Conservation (phyloP, 2,329 filamentous ascomycete genomes). For the Exophiala lecanii-corni region DNA sequence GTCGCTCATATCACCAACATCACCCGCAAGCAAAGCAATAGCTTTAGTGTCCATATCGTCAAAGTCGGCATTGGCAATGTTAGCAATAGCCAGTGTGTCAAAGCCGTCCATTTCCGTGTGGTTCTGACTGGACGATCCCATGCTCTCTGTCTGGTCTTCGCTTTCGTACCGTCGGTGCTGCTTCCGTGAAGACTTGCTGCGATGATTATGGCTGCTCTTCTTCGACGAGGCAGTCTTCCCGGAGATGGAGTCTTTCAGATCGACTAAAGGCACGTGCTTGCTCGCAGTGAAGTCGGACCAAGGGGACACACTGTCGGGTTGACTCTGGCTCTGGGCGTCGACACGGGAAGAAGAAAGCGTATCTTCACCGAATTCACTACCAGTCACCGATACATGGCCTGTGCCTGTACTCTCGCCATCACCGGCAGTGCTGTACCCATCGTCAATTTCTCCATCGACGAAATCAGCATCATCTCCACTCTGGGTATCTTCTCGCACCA, state of each 20-base stretch:
- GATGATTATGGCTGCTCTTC: slow-evolving; percentile 17
- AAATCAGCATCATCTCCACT: slow-evolving; percentile 63
- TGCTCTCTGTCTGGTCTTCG: slow-evolving; percentile 19
- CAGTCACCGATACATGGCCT: slow-evolving; percentile 60
- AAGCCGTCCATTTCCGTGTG: slow-evolving; percentile 25
- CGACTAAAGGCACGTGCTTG: slow-evolving; percentile 59
- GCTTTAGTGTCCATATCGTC: slow-evolving; percentile 27
- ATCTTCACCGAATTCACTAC: slow-evolving; percentile 61
- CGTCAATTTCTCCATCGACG: slow-evolving; percentile 45
- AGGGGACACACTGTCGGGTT: slow-evolving; percentile 45
- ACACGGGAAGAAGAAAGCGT: slow-evolving; percentile 29
- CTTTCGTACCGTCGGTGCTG: slow-evolving; percentile 15
- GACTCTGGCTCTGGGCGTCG: slow-evolving; percentile 37
- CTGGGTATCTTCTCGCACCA: slow-evolving; percentile 45
- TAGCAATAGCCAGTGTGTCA: slow-evolving; percentile 27
- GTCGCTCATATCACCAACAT: slow-evolving; percentile 19
- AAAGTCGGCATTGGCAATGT: slow-evolving; percentile 25
- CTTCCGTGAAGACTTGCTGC: slow-evolving; percentile 5
- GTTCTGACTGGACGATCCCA: slow-evolving; percentile 29
- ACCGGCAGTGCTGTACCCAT: slow-evolving; percentile 76
- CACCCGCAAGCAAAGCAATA: slow-evolving; percentile 25
- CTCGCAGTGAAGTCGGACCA: slow-evolving; percentile 84
- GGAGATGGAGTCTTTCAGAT: background rate
- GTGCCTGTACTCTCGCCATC: slow-evolving; percentile 74
- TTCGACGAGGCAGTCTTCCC: slow-evolving; percentile 29